Base-by-base conservation (phyloP, 352 stramenopile genomes). In the Phytophthora podocarpi region DNA sequence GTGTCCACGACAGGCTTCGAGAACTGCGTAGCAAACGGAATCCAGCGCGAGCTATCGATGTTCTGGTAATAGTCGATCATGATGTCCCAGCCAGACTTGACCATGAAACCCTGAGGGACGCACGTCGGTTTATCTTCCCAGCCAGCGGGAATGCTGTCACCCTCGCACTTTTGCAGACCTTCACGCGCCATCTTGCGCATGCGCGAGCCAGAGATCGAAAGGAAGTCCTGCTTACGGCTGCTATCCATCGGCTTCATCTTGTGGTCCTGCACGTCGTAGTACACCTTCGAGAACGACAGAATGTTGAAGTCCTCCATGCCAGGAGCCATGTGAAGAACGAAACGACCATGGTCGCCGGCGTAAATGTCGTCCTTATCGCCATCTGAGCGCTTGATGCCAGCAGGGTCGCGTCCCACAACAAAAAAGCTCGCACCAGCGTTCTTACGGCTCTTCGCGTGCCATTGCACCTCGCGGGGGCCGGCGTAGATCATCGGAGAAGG, bases 41-140 rank as follows among this genome's bases (percentile, higher is more conserved):
- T 87, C 80, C 85, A 92, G 16, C 78, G 81, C 16, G 82, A 70
- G n/a, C 78, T 91, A 54, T 98, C 84, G 53, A 97, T 83, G 60
- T 98, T 97, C 70, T 97, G 93, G 82, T 99, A 99, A 70, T 99
- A 99, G 64, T 99, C 94, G 42, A 98, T 98, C 67, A 99, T 98
- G 59, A 98, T 97, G 52, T 98, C 91, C 97, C 97, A 99, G 41
- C 97, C 97, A 55, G 95, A 97, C 49, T 97, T 96, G 51, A 98
- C 96, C 97, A 99, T 99, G 64, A 99, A 99, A 27, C 97, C 96
- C 61, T 95, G 96, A 21, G 97, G 97, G 35, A 99, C 91, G 69
- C 97, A 99, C 43, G 85, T 96, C 4, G 89, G 80, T 32, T 79
- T 76, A 34, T 90, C 66, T 63, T 95, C 78, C 85, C 83, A 95